These are phyloP conservation scores for Alternaria sp. DNA, from an alignment of 2,329 filamentous ascomycete species.

Conservation along the genomic window DNA sequence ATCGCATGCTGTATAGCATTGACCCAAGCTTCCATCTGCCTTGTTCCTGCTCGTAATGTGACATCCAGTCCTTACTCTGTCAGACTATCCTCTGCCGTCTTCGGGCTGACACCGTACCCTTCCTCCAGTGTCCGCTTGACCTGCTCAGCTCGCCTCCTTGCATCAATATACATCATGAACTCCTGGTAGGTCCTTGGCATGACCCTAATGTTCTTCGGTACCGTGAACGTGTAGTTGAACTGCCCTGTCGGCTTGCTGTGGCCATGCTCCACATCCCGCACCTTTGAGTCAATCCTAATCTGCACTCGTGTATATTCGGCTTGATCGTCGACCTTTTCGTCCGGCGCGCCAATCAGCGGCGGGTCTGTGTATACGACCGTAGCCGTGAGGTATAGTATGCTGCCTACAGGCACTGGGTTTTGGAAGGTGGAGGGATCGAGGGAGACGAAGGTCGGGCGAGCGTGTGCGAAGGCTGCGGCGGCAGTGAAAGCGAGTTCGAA, in stretches of 20 bases:
- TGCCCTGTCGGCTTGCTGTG: constrained; percentile 72
- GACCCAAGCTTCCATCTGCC: neutral
- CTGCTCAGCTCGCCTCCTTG: constrained; percentile 61
- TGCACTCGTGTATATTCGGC: constrained; percentile 67
- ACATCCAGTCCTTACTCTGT: constrained; percentile 35
- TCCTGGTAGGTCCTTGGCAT: constrained; percentile 69
- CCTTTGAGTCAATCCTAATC: constrained; percentile 74
- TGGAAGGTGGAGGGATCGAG: constrained; percentile 77
- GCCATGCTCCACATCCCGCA: constrained; percentile 74
- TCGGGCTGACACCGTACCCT: constrained; percentile 35
- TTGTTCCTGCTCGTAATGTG: neutral
- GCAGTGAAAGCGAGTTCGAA: constrained; percentile 80
- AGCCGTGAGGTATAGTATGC: constrained; percentile 75
- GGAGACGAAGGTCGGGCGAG: constrained; percentile 72
- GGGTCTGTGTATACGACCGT: constrained; percentile 76
- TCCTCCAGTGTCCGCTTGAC: constrained; percentile 49
- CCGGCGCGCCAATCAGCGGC: constrained; percentile 51
- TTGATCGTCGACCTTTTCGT: constrained; percentile 40
- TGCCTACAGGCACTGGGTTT: constrained; percentile 76
- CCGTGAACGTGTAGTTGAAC: constrained; percentile 76
- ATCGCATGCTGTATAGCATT: neutral
- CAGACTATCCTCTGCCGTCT: constrained; percentile 44
- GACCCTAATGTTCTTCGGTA: constrained; percentile 69
- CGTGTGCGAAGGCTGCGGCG: constrained; percentile 72
- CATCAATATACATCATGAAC: constrained; percentile 71